phyloP scores from a whole-genome alignment of 2,329 filamentous ascomycete species.

The Pseudopyricularia cyperi region DNA sequence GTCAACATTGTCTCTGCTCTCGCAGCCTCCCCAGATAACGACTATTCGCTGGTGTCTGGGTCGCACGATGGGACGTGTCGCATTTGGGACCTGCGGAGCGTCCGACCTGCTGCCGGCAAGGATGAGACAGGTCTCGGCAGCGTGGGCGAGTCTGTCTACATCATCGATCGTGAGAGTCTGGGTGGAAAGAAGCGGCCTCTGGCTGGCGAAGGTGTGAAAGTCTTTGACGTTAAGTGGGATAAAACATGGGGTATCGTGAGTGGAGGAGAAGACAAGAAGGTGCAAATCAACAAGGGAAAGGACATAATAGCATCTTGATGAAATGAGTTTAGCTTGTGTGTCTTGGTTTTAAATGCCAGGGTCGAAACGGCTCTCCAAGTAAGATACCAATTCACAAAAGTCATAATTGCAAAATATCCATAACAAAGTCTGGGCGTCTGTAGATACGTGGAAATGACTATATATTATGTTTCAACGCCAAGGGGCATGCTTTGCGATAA shows the following conservation, averaged over 20 bases:
- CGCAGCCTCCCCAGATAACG: slow-evolving; percentile 44
- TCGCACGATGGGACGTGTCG: slow-evolving; percentile 85
- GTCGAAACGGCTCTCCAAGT: neutral
- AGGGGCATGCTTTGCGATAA: too few relatives aligned
- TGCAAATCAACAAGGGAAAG: slow-evolving; percentile 74
- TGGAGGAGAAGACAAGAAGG: slow-evolving; percentile 82
- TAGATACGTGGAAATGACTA: too few relatives aligned
- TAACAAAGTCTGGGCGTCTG: neutral
- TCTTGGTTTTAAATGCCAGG: neutral
- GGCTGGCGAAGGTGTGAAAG: slow-evolving; percentile 76
- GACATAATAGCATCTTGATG: slow-evolving; percentile 24
- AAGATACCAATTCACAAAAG: neutral
- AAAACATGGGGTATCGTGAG: slow-evolving; percentile 77
- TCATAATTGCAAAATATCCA: neutral
- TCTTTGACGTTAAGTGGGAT: slow-evolving; percentile 83
- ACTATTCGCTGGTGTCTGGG: slow-evolving; percentile 77
- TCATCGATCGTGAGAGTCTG: slow-evolving; percentile 62
- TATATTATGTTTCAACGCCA: too few relatives aligned
- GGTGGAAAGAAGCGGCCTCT: slow-evolving; percentile 50
- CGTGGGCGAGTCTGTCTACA: slow-evolving; percentile 61
- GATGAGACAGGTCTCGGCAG: slow-evolving; percentile 45
- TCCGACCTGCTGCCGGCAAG: slow-evolving; percentile 34
- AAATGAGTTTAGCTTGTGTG: neutral
- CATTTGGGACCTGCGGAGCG: slow-evolving; percentile 82
- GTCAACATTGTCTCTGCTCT: slow-evolving; percentile 54